Base-by-base conservation (phyloP, 176 grass and related monocot species). In the Echinochloa phyllopogon region DNA sequence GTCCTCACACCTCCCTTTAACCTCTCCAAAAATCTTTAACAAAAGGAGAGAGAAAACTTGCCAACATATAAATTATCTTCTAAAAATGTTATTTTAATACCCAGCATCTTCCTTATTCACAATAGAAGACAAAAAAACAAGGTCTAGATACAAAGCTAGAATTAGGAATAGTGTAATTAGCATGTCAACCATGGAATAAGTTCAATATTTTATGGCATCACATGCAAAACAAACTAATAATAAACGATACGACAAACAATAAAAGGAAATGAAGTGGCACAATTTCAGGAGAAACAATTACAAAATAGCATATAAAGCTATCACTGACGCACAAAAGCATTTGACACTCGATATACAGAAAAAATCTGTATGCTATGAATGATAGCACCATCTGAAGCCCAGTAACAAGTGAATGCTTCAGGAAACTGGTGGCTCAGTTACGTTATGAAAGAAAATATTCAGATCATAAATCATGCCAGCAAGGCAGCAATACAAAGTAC, bases 111-210 rank as follows among this genome's bases (percentile, higher is more conserved):
- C 23, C n/a, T 48, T 59, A 47, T 27, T 12, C 3, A 36, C 17
- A 83, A 47, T 60, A 59, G n/a, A 72, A 61, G 64, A 23, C 12
- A 43, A 82, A 58, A 58, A 36, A 58, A 69, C 38, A 71, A 60
- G 16, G 39, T 60, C 51, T 56, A 71, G 15, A 82, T 15, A 36
- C 6, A 36, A 57, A 82, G 5, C 8, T 63, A 43, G 6, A 18
- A 72, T 47, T 21, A 60, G 38, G 39, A 45, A 61, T 61, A 29
- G 33, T 38, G 16, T 47, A 82, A 14, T 47, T 29, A 44, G 25
- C 42, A 84, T 65, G 29, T 5, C 36, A 83, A 49, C 21, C 8
- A 74, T 49, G 14, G 45, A 73, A 73, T 13, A 3, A 6, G 8
- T 38, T 47, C 49, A 61, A 48, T 38, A 24, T 6, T 7, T 27